Conservation (phyloP, 768 basidiomycete genomes). For the Suillus lakei region DNA sequence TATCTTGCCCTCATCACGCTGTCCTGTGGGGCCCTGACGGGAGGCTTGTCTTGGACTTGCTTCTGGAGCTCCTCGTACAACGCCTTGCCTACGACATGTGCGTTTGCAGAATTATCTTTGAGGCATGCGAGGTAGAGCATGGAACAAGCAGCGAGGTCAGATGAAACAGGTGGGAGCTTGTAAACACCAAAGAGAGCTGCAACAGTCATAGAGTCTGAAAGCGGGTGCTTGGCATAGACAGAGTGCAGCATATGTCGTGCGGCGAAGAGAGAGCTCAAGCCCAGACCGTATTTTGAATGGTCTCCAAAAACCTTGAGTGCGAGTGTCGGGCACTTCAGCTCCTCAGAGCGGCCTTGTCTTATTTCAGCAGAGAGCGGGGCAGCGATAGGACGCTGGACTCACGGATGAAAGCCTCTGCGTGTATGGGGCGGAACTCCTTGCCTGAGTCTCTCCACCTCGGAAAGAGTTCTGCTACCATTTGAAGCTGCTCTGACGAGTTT, state of each 20-base stretch:
- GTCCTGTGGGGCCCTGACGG: slow-evolving; percentile 24
- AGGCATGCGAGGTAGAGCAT: slow-evolving; percentile 63
- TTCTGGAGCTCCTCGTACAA: slow-evolving; percentile 47
- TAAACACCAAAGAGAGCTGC: slow-evolving; percentile 60
- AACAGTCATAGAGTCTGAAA: slow-evolving; percentile 53
- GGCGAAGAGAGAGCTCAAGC: slow-evolving; percentile 49
- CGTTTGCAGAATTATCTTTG: slow-evolving; percentile 46
- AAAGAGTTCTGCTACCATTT: slow-evolving; percentile 48
- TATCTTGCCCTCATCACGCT: slow-evolving; percentile 26
- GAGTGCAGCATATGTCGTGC: slow-evolving; percentile 64
- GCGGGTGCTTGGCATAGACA: slow-evolving; percentile 50
- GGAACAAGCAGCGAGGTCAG: slow-evolving; percentile 61
- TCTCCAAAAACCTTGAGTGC: slow-evolving; percentile 66
- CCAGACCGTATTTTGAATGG: slow-evolving; percentile 62
- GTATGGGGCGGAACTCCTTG: slow-evolving; percentile 41
- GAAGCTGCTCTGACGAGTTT: slow-evolving; percentile 52
- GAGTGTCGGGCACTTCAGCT: slow-evolving; percentile 57
- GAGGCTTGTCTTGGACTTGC: slow-evolving; percentile 28
- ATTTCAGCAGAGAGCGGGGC: not conserved
- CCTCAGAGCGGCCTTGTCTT: slow-evolving; percentile 60
- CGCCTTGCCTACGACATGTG: slow-evolving; percentile 43
- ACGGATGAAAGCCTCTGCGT: slow-evolving; percentile 60
- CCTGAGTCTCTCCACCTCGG: slow-evolving; percentile 55
- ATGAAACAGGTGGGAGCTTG: slow-evolving; percentile 53
- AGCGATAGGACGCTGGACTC: slow-evolving; percentile 31